Base-by-base conservation (phyloP, 176 grass and related monocot genomes). In the Carex cristatella region DNA sequence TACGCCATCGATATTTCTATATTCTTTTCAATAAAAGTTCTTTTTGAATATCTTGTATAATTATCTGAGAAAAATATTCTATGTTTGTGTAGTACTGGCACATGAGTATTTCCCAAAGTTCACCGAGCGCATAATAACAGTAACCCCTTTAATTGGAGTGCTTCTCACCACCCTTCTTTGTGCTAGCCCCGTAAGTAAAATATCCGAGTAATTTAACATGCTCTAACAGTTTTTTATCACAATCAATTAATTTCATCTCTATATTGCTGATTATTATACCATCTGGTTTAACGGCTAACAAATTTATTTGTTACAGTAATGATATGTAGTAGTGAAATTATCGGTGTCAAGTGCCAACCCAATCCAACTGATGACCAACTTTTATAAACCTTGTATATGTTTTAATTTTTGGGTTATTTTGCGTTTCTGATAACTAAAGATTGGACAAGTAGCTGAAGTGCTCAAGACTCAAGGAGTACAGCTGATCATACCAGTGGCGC, bases 101-200 rank as follows among this genome's bases (percentile, higher is more conserved):
- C 85, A 99, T 58, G 96, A 99, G 75, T 95, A 88, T 84, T 95
- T 99, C 88, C 93, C 93, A 5, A 94, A 95, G 55, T 91, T 95
- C 66, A 95, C 96, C 18, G 88, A 95, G 84, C 54, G 58, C 23
- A 99, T 99, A 88, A 92, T 89, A 79, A 74, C 87, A 53, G 12
- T 99, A 83, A 95, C 93, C 18, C 96, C 96, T 5, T 85, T 98
- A 53, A 87, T 98, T 33, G 96, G 93, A 33, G 96, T 98, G 59
- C 13, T 95, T 87, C 96, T 98, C 81, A 98, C 96, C 65, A 95
- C 96, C 18, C 89, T 99, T 85, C 93, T 99, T 84, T 95, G 96
- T 82, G 96, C 93, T 75, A 95, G 96, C 81, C 96, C 96, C 59
- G 93, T 99, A 94, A 95, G 92, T 30, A 68, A 4, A 68, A 28